A percentile compares a stretch with the other conserved stretches of the same genome.
Conservation (phyloP, 2,329 filamentous ascomycete species). For the Epichloe amarillans region DNA sequence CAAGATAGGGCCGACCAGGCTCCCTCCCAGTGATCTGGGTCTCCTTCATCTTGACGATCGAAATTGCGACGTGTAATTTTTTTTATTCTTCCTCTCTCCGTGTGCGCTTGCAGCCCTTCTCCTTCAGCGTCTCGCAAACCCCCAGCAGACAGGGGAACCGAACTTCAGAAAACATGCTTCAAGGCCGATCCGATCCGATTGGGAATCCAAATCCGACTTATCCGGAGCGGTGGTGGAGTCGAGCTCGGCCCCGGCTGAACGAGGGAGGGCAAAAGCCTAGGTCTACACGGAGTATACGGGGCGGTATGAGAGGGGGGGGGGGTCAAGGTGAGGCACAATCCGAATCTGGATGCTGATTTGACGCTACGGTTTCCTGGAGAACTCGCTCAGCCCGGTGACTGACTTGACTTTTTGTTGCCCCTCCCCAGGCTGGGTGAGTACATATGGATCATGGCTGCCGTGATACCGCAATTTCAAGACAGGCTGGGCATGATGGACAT, state of each 20-base stretch:
- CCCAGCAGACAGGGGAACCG: not conserved
- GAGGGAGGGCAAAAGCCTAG: no score
- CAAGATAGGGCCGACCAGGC: not conserved
- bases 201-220: not conserved
- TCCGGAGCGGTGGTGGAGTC: not conserved
- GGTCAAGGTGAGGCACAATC: not conserved
- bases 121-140: not conserved
- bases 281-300: not conserved
- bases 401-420: not conserved
- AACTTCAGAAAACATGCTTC: not conserved
- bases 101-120: not conserved
- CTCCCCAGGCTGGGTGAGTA: not conserved
- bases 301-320: not conserved
- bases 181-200: not conserved
- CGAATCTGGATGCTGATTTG: not conserved
- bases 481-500: not conserved
- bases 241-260: not conserved
- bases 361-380: not conserved
- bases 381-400: not conserved
- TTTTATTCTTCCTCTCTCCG: not conserved
- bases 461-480: not conserved
- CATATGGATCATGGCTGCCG: not conserved
- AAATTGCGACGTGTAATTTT: conserved; percentile 1
- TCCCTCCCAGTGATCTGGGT: conserved; percentile 5
- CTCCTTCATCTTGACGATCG: conserved; percentile 2